Percentiles rank a stretch among this genome's conserved stretches.
Evolutionary conservation across 768 basidiomycete genomes (phyloP).

Genomic region (Paxillus ammoniavirescens): DNA sequence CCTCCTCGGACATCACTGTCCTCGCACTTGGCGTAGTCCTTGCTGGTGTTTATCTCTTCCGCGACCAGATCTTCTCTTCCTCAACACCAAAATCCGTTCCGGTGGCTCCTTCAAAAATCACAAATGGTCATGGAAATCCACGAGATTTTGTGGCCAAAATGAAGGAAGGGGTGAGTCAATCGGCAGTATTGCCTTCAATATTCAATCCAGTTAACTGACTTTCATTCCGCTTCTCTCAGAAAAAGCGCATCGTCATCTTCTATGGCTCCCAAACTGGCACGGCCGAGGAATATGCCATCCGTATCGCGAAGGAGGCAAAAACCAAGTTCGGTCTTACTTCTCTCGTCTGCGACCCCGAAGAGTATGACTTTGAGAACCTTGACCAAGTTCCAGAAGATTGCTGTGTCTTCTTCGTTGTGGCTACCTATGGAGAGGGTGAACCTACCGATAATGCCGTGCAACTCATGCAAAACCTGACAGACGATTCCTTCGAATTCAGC

Average conservation of each 20-base stretch:
- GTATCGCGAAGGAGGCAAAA: conserved; percentile 97
- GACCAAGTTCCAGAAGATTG: conserved; percentile 87
- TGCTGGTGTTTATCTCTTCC: conserved; percentile 79
- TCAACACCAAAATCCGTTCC: conserved; percentile 61
- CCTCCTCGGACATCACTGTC: conserved; percentile 71
- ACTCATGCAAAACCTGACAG: conserved; percentile 88
- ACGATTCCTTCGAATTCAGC: conserved; percentile 85
- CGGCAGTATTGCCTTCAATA: conserved; percentile 1
- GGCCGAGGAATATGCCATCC: conserved; percentile 96
- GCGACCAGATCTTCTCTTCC: conserved; percentile 73
- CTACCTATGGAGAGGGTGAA: conserved; percentile 98
- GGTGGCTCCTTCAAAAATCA: conserved; percentile 38
- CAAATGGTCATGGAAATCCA: conserved; percentile 81
- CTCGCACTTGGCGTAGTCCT: conserved; percentile 72
- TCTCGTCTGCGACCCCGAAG: conserved; percentile 96
- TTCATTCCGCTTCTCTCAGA: conserved; percentile 46
- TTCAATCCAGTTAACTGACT: conserved; percentile 6
- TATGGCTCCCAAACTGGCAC: conserved; percentile 99
- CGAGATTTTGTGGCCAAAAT: conserved; percentile 93
- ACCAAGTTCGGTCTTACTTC: conserved; percentile 93
- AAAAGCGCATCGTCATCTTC: conserved; percentile 95
- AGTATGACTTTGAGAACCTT: conserved; percentile 97
- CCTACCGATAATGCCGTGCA: conserved; percentile 97
- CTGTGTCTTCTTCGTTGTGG: conserved; percentile 93
- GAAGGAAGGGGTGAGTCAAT: conserved; percentile 78